These are phyloP conservation scores for Penstemon barbatus DNA, from an alignment of 257 asterid genomes.

Conservation along the genomic window DNA sequence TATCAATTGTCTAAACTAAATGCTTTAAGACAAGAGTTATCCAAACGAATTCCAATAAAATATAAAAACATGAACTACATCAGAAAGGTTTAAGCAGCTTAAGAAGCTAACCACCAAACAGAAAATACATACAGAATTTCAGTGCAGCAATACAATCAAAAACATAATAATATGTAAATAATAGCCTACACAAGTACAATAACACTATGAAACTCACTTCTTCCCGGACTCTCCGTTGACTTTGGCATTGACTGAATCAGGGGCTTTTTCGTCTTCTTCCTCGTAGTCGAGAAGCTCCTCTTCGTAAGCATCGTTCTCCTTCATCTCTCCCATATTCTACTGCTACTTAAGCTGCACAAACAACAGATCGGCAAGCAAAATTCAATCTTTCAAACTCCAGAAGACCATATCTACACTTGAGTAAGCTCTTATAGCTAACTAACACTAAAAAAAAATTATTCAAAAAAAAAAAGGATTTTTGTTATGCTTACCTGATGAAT, in stretches of 20 bases:
- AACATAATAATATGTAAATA: not conserved
- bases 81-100: not conserved
- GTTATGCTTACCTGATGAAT: conserved; percentile 33
- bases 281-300: conserved; percentile 96
- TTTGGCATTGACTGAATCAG: conserved; percentile 58
- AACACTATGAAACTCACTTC: conserved; percentile 46
- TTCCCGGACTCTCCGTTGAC: conserved; percentile 84
- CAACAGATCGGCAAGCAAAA: conserved; percentile 30
- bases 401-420: not conserved
- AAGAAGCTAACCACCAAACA: not conserved
- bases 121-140: not conserved
- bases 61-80: not conserved
- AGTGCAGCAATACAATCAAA: not conserved
- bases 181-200: not conserved
- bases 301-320: conserved; percentile 83
- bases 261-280: conserved; percentile 83
- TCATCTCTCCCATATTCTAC: conserved; percentile 61
- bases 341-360: conserved; percentile 21
- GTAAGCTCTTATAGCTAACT: not conserved
- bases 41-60: not conserved
- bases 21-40: too few species aligned
- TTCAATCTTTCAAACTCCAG: not conserved
- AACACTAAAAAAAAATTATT: not conserved
- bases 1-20: too few species aligned
- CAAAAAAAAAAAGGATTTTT: conserved; percentile 2